A percentile compares a stretch with the other conserved stretches of the same genome.
Conservation (phyloP, 495 filamentous ascomycete species). For the Xylaria sp. region DNA sequence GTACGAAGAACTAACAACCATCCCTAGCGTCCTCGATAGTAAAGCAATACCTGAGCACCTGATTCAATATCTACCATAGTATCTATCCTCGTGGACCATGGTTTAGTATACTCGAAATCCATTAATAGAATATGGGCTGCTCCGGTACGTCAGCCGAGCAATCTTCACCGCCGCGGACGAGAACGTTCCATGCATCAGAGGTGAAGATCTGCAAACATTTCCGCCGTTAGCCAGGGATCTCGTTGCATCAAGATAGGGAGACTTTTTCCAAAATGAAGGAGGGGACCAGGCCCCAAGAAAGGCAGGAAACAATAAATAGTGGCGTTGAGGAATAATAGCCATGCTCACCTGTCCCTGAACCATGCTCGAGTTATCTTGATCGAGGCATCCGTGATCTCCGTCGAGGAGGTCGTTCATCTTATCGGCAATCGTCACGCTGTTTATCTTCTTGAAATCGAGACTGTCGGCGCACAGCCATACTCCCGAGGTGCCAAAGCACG, state of each 20-base stretch:
- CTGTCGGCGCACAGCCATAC: conserved; percentile 28
- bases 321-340: no score
- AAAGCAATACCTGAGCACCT: not conserved
- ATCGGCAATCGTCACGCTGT: conserved; percentile 25
- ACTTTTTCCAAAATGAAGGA: no score
- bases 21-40: not conserved
- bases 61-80: not conserved
- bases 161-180: conserved; percentile 25
- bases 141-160: conserved; percentile 21
- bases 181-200: conserved; percentile 21
- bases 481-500: conserved; percentile 19
- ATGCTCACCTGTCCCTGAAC: conserved; percentile 26
- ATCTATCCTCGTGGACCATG: not conserved
- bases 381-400: conserved; percentile 24
- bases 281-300: no score
- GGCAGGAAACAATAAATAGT: not conserved
- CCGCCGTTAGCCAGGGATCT: not conserved
- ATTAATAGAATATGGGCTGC: conserved; percentile 23
- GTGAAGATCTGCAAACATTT: conserved; percentile 12
- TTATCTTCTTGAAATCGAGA: conserved; percentile 14
- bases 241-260: not conserved
- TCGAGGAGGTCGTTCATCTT: conserved; percentile 26
- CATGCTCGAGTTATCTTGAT: not conserved
- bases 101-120: no score
- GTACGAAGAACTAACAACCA: not conserved